phyloP scores from a whole-genome alignment of 371 early-diverging fungal species.

The Apophysomyces sp. region DNA sequence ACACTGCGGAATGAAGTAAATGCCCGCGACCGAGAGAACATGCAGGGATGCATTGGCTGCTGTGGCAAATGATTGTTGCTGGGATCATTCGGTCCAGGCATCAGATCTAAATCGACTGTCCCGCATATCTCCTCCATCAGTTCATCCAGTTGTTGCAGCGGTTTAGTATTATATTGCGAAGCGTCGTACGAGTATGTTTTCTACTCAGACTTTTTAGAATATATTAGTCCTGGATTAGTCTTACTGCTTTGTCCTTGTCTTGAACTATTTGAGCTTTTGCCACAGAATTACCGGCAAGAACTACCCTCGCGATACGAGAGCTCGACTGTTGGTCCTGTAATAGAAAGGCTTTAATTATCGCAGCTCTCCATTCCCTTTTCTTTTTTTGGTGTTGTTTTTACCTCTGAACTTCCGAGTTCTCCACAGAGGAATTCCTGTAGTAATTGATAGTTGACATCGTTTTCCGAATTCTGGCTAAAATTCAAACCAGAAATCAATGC shows the following conservation, averaged over 20 bases:
- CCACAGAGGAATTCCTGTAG: conserved; percentile 81
- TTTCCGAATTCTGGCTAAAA: conserved; percentile 49
- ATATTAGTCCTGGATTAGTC: background rate
- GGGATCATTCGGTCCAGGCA: conserved; percentile 87
- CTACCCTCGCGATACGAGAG: conserved; percentile 58
- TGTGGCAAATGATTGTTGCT: conserved; percentile 81
- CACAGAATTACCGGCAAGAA: conserved; percentile 80
- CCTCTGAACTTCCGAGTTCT: conserved; percentile 61
- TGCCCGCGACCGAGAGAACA: conserved; percentile 65
- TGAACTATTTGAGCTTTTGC: conserved; percentile 31
- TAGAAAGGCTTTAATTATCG: too few species aligned
- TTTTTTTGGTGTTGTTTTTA: conserved; percentile 11
- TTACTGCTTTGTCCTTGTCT: conserved; percentile 38
- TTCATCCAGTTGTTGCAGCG: conserved; percentile 52
- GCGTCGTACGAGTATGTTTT: conserved; percentile 62
- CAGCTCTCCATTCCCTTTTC: background rate
- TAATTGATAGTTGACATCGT: conserved; percentile 63
- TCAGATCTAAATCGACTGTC: conserved; percentile 70
- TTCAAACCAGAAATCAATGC: conserved; percentile 84
- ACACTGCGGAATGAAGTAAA: conserved; percentile 62
- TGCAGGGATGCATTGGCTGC: conserved; percentile 71
- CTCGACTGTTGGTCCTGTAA: conserved; percentile 49
- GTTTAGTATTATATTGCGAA: conserved; percentile 42
- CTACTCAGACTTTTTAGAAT: conserved; percentile 1
- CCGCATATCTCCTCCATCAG: conserved; percentile 62